Conservation (phyloP, 106 monocot genomes). For the Dioscorea dumetorum region DNA sequence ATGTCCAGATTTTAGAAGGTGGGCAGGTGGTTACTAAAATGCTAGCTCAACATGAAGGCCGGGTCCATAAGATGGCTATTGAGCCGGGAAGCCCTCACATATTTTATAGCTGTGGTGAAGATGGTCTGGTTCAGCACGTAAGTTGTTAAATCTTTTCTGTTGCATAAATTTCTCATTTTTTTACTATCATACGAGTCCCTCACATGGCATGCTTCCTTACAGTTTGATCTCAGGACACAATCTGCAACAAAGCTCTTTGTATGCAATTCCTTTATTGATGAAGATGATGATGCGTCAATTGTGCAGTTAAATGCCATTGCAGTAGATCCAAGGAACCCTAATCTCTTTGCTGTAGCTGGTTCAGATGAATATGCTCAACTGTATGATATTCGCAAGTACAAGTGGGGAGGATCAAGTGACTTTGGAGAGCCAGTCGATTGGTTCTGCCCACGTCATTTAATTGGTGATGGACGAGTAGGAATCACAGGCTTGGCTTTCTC, state of each 20-base stretch:
- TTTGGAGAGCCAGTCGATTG: conserved; percentile 32
- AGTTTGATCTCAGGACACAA: conserved; percentile 80
- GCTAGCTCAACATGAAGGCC: conserved; percentile 45
- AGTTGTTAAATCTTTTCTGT: conserved; percentile 2
- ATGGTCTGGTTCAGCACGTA: conserved; percentile 61
- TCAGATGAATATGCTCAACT: conserved; percentile 67
- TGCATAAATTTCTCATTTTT: neutral
- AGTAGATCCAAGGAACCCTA: conserved; percentile 65
- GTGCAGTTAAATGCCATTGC: conserved; percentile 72
- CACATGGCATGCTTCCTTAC: conserved; percentile 12
- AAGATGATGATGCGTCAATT: conserved; percentile 8
- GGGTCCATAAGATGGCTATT: conserved; percentile 62
- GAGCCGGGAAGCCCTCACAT: conserved; percentile 72
- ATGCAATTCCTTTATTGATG: conserved; percentile 48
- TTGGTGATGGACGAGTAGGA: conserved; percentile 48
- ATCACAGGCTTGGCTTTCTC: conserved; percentile 92
- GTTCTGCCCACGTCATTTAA: conserved; percentile 73
- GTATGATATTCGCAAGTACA: conserved; percentile 80
- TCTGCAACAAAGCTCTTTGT: conserved; percentile 50
- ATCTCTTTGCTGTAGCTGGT: conserved; percentile 65
- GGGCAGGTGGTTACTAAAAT: conserved; percentile 29
- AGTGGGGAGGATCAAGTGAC: conserved; percentile 35
- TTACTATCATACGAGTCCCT: neutral
- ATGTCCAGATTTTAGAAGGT: conserved; percentile 52
- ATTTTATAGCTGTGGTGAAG: conserved; percentile 85